These are phyloP conservation scores for Chenopodium suecicum DNA, from an alignment of 148 eudicot species.

Conservation along the genomic window DNA sequence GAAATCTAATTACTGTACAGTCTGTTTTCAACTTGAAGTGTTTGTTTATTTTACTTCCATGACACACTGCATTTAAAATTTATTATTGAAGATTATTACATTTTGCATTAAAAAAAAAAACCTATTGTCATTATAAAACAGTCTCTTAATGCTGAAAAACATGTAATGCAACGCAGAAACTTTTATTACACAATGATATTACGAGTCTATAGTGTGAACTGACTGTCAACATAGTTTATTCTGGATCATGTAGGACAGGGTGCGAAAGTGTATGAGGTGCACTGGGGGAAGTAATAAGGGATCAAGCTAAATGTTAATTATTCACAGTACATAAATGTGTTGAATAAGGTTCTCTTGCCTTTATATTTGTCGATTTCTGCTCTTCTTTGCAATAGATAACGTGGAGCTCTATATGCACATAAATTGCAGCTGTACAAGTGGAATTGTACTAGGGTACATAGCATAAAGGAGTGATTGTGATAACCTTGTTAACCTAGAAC, in stretches of 20 bases:
- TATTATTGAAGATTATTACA: not conserved
- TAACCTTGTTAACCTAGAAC: not conserved
- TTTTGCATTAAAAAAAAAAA: not conserved
- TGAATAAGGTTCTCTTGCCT: not conserved
- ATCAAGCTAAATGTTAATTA: not conserved
- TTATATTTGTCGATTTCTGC: not conserved
- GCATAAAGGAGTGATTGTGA: not conserved
- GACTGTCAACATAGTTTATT: not conserved
- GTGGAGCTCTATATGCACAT: slow-evolving; percentile 3
- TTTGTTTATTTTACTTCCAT: not conserved
- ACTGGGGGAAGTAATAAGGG: not conserved
- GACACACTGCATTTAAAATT: not conserved
- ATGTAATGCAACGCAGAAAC: not conserved
- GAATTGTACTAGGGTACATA: not conserved
- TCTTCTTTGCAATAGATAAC: not conserved
- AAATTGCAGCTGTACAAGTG: slow-evolving; percentile 2
- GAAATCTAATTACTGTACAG: too few species aligned
- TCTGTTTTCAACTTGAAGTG: too few species aligned
- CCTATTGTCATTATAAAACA: not conserved
- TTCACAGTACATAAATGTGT: not conserved
- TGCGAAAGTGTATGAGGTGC: not conserved
- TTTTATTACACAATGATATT: not conserved
- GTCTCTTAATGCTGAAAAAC: not conserved
- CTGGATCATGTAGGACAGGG: not conserved
- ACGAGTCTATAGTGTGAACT: not conserved